Evolutionary conservation across 2,329 filamentous ascomycete genomes (phyloP), one percentile per base, ranked within the genome.

Genomic region (Juglanconis juglandina): DNA sequence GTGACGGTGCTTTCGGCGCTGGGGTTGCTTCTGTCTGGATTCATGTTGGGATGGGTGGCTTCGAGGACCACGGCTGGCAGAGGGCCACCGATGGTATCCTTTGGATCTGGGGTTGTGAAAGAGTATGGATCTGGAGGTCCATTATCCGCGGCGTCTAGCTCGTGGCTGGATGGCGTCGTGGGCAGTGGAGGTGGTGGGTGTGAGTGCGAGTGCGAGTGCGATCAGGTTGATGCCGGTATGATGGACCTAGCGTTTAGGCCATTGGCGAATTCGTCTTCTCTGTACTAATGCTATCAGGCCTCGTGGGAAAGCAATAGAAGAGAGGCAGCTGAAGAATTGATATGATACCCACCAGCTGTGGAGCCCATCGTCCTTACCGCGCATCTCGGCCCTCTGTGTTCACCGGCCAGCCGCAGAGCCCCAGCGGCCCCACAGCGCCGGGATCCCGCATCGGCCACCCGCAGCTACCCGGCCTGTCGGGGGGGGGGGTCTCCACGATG

Each of bases 1-100:
- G 34, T 62, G 51, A 62, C 60, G 44, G 56, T 37, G 9, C 34
- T 55, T 17, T 55, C 60, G 17, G 60, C 60, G 46, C 32, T 17
- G 46, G 2, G 34, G 5, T 32, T 62, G 56, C 37, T 62, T 6
- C 50, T 50, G 7, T 17, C 42, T 13, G 60, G 60, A 4, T 59
- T 62, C 33, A 24, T 59, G 32, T 2, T 32, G 33, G 60, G 60
- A 2, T 58, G 48, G 51, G 54, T 51, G 10, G 60, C 51, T n/a
- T 52, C 60, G 37, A 44, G 49, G 59, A 47, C 35, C 32, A 24
- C 24, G 8, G 49, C 37, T 48, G 48, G 34, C 33, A n/a, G 7
- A n/a, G 10, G 1, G n/a, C 44, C 8, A 8, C 50, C 39, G 55
- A 33, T 48, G 41, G 10, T 60, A 5, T 55, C 51, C 13, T 56